Evolutionary conservation across 2,329 filamentous ascomycete genomes (phyloP).

Genomic region (Ilyonectria destructans): DNA sequence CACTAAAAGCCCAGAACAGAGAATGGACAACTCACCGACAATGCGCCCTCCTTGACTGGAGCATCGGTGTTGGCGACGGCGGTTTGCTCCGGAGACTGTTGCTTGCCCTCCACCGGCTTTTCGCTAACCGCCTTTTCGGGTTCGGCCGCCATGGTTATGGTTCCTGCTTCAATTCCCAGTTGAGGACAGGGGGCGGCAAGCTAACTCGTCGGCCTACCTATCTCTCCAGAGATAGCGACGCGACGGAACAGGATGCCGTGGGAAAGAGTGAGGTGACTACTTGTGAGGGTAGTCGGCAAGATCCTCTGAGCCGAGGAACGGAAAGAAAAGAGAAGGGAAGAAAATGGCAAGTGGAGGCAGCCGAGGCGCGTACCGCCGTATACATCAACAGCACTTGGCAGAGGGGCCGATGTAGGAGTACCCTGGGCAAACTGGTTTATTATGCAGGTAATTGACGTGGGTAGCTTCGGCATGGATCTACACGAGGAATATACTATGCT

Average conservation of each 20-base stretch:
- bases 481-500: no score
- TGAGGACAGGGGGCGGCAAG: slow-evolving; percentile 3
- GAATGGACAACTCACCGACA: slow-evolving; percentile 34
- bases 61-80: not conserved
- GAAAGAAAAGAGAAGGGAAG: slow-evolving; percentile 4
- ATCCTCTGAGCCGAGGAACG: not conserved
- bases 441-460: slow-evolving; percentile 15
- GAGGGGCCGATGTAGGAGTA: slow-evolving; percentile 35
- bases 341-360: slow-evolving; percentile 7
- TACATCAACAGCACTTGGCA: not conserved
- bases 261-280: slow-evolving; percentile 6
- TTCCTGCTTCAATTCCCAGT: slow-evolving; percentile 10
- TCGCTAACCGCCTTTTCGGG: slow-evolving; percentile 26
- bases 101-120: not conserved
- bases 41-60: slow-evolving; percentile 24
- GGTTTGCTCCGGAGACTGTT: not conserved
- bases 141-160: slow-evolving; percentile 33
- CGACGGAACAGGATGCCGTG: not conserved
- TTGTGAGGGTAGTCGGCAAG: not conserved
- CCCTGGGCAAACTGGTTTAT: not conserved
- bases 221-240: slow-evolving; percentile 15
- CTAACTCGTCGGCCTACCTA: not conserved
- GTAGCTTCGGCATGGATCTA: not conserved
- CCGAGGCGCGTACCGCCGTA: slow-evolving; percentile 2
- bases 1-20: not conserved